Conservation (phyloP, 202 grass and related monocot genomes). For the Panicum hallii region DNA sequence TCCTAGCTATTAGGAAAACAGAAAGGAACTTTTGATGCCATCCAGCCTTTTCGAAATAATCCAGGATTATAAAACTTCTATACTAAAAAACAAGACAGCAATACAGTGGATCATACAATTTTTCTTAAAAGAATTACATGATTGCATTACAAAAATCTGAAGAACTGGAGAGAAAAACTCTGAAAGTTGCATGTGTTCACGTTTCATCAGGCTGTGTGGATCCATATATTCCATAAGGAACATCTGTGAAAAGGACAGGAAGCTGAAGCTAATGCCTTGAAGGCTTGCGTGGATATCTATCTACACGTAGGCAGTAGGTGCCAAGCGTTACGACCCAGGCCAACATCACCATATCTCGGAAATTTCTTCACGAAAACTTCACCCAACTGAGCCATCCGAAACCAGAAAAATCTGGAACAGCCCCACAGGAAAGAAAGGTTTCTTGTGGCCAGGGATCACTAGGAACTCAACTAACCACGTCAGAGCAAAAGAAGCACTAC, state of each 20-base stretch:
- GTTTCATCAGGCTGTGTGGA: neutral
- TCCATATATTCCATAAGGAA: neutral
- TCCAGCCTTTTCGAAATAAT: neutral
- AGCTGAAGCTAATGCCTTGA: slow-evolving; percentile 10
- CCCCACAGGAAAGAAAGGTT: neutral
- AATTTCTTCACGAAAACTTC: slow-evolving; percentile 51
- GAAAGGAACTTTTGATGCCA: neutral
- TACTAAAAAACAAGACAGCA: neutral
- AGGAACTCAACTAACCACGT: neutral
- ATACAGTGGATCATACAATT: neutral
- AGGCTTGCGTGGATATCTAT: slow-evolving; percentile 43
- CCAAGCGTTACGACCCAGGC: slow-evolving; percentile 33
- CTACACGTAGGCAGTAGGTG: slow-evolving; percentile 63
- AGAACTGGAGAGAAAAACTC: neutral
- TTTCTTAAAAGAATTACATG: neutral
- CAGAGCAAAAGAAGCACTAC: neutral
- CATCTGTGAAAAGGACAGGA: slow-evolving; percentile 40
- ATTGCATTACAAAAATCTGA: neutral
- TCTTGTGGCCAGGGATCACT: slow-evolving; percentile 8
- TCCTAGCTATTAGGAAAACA: no score
- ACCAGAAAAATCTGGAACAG: slow-evolving; percentile 13
- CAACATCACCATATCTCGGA: slow-evolving; percentile 28
- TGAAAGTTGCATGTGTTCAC: neutral
- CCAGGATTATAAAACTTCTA: neutral
- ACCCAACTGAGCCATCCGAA: slow-evolving; percentile 39